Conservation (phyloP, 2,329 filamentous ascomycete genomes). For the Aureobasidium mangrovei region DNA sequence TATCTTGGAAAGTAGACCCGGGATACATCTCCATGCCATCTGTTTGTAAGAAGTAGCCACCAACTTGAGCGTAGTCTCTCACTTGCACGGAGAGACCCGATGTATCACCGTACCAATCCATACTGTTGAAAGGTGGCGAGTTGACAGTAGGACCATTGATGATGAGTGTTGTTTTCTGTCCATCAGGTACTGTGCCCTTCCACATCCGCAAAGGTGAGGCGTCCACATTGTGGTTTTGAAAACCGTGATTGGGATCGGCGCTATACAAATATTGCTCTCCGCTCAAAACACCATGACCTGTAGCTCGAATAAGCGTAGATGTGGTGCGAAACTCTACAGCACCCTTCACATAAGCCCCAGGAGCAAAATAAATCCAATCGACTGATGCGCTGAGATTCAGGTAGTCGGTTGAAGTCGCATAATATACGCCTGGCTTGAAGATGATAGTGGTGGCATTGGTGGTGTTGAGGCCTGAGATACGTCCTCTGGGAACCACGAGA, state of each 20-base stretch:
- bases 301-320: not conserved
- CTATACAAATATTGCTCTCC: constrained; percentile 3
- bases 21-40: constrained; percentile 6
- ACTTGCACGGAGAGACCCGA: not conserved
- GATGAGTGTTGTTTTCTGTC: not conserved
- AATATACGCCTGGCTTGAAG: constrained; percentile 1
- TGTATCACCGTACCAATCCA: constrained; percentile 1
- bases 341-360: constrained; percentile 1
- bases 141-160: not conserved
- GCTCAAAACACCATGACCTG: not conserved
- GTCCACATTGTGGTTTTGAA: constrained; percentile 2
- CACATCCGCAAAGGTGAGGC: not conserved
- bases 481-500: not conserved
- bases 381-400: not conserved
- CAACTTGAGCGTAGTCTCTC: constrained; percentile 7
- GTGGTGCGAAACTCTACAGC: not conserved
- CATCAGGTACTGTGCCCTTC: not conserved
- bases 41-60: not conserved
- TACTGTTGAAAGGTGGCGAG: constrained; percentile 7
- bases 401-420: not conserved
- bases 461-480: constrained; percentile 1
- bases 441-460: not conserved
- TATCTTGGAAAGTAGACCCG: not conserved
- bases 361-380: constrained; percentile 7
- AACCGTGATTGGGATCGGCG: not conserved